Evolutionary conservation across 768 basidiomycete species (phyloP).

Genomic region (Mycena metata): DNA sequence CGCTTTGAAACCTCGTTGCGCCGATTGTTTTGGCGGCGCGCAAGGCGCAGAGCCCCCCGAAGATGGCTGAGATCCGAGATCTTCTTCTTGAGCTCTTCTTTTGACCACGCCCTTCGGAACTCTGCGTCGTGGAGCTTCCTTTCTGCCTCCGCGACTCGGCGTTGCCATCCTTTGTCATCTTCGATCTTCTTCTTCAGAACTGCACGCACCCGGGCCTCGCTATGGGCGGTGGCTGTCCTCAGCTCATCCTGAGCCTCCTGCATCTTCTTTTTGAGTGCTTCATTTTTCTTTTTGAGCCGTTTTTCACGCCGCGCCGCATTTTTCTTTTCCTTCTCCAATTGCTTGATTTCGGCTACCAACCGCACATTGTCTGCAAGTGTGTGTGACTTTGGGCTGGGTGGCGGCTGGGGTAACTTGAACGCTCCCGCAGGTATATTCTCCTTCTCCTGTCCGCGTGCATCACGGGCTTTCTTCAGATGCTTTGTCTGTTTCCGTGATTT

Average conservation of each 20-base stretch:
- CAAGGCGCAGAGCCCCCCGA: no score
- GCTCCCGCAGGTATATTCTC: no score
- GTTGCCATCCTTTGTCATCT: slow-evolving; percentile 13
- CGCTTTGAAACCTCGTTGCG: slow-evolving; percentile 9
- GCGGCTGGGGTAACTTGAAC: no score
- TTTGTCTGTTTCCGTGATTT: no score
- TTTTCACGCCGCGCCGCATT: slow-evolving; percentile 14
- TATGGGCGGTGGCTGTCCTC: slow-evolving; percentile 5
- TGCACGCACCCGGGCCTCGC: slow-evolving; percentile 19
- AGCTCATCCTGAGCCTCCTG: slow-evolving; percentile 11
- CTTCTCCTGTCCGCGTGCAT: no score
- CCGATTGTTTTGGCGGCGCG: neutral
- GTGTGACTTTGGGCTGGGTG: neutral
- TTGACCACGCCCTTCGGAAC: slow-evolving; percentile 2
- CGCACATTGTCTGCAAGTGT: neutral
- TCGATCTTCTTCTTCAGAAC: slow-evolving; percentile 19
- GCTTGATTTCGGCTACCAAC: neutral
- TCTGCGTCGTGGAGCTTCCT: neutral
- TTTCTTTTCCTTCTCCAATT: slow-evolving; percentile 8
- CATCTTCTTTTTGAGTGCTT: neutral
- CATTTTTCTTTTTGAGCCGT: neutral
- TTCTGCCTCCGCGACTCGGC: slow-evolving; percentile 18
- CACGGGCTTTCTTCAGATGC: no score
- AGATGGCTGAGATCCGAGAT: no score
- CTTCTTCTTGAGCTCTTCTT: no score